Conservation (phyloP, 2,329 filamentous ascomycete genomes). For the Botrytis aclada region DNA sequence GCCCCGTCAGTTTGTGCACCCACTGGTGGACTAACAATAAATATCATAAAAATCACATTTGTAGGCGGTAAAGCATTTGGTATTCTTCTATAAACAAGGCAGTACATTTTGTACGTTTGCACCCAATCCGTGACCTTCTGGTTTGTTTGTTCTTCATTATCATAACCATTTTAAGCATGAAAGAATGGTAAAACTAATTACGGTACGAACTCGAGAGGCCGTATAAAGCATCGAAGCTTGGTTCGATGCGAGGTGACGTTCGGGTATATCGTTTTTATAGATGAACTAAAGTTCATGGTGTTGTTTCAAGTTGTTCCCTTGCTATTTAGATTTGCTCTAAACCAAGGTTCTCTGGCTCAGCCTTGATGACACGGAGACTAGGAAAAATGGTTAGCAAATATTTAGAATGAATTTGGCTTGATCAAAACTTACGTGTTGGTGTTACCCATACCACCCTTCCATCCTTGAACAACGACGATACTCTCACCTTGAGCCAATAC, state of each 20-base stretch:
- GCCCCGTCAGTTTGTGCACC: too few relatives aligned
- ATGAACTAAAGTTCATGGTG: conserved; percentile 9
- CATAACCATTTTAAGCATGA: conserved; percentile 15
- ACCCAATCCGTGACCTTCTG: conserved; percentile 7
- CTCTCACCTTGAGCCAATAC: conserved; percentile 70
- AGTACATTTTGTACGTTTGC: conserved; percentile 11
- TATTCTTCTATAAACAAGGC: conserved; percentile 16
- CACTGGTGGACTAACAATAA: not conserved
- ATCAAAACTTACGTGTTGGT: conserved; percentile 63
- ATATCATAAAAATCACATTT: not conserved
- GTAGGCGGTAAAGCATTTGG: conserved; percentile 3
- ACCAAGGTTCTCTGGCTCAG: conserved; percentile 35
- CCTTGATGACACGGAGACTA: conserved; percentile 38
- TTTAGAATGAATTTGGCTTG: not conserved
- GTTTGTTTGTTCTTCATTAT: conserved; percentile 13
- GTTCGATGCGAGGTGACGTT: conserved; percentile 4
- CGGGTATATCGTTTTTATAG: not conserved
- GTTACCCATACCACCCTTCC: conserved; percentile 88
- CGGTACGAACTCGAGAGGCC: conserved; percentile 1
- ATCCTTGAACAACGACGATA: conserved; percentile 83
- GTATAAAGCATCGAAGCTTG: conserved; percentile 6
- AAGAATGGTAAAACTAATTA: conserved; percentile 3
- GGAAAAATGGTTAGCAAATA: conserved; percentile 9
- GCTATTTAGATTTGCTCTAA: conserved; percentile 19
- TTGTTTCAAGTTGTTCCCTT: not conserved